Base-by-base conservation (phyloP, 2,329 filamentous ascomycete species). In the Trichophyton schoenleinii region DNA sequence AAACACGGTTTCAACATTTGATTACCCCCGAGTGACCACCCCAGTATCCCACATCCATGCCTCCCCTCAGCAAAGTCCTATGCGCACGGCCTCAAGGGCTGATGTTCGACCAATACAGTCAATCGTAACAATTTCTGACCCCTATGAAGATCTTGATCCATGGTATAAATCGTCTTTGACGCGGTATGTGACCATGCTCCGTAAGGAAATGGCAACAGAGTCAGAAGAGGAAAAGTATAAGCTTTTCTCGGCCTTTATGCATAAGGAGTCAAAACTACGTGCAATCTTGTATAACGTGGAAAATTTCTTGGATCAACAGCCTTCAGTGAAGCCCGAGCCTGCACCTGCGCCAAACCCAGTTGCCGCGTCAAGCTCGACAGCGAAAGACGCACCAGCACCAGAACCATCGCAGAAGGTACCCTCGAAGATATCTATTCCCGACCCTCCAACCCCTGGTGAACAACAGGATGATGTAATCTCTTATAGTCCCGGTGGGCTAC, bases 141-240 rank as follows among this genome's bases (percentile, higher is more conserved):
- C 79, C 3, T 78, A 78, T 62, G 75, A 74, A 25, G 80, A 81
- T 64, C 72, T 83, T n/a, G 79, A 82, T 63, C 77, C 80, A 2
- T 83, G 81, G 79, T 83, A 78, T 64, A 79, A 77, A 65, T 79
- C 80, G 1, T 83, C 81, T 28, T 68, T 83, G 57, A 77, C 80
- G 58, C 74, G 81, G 48, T 83, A 79, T 66, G 77, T 81, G 34
- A 72, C 74, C 3, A 83, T 83, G 80, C 71, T 83, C 25, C 76
- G 77, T 57, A 75, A 77, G 59, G 81, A 83, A 66, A 75, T 78
- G 34, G 71, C 73, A 61, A 71, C 76, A 55, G 68, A 76, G 44
- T 73, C 74, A 2, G 78, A 82, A 52, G 74, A 79, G 60, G 78
- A 81, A 53, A 81, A 81, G 63, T 78, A 78, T 64, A 78, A 79